Base-by-base conservation (phyloP, 768 basidiomycete genomes). In the Rhizopogon vinicolor region DNA sequence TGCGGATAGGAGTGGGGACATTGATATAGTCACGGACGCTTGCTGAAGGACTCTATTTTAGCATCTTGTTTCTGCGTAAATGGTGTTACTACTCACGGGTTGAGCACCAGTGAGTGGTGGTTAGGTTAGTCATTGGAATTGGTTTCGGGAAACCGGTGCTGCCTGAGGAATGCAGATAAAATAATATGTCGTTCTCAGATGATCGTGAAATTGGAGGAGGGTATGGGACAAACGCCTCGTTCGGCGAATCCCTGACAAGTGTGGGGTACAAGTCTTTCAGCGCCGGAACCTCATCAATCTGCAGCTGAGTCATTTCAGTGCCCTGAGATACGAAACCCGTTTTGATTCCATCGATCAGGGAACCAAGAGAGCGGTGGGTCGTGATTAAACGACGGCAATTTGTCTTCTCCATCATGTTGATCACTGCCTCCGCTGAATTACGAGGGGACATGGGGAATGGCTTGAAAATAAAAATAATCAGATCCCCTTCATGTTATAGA, bases 111-210 rank as follows among this genome's bases (percentile, higher is more conserved):
- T 75, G 67, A 3, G 66, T 37, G 6, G 68, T 42, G 10, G 59
- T 65, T 12, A 61, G 54, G 41, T 72, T 65, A 0, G 68, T 72
- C 31, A 74, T 66, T 2, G 22, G 22, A 44, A 81, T 73, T 8
- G 74, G 60, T 53, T 77, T 79, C 0, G 79, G 78, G 48, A 76
- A 69, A 2, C 78, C 77, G 0, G 79, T 78, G 49, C 77, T 79
- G 14, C 79, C 79, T 5, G 80, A 81, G 0, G 80, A 81, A 56
- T 81, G 78, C 0, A 78, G 61, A 49, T 76, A 80, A 8, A 74
- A 37, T 41, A 68, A 44, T 63, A 45, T 64, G 55, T 29, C 71
- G 44, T 50, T 60, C 19, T 45, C 57, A 57, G 16, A 14, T 0
- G 63, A 50, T 1, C 52, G 55, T 18, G 4, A 10, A 1, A 41